Evolutionary conservation across 768 basidiomycete species (phyloP).

Genomic region (Strobilomyces echinocephalus): DNA sequence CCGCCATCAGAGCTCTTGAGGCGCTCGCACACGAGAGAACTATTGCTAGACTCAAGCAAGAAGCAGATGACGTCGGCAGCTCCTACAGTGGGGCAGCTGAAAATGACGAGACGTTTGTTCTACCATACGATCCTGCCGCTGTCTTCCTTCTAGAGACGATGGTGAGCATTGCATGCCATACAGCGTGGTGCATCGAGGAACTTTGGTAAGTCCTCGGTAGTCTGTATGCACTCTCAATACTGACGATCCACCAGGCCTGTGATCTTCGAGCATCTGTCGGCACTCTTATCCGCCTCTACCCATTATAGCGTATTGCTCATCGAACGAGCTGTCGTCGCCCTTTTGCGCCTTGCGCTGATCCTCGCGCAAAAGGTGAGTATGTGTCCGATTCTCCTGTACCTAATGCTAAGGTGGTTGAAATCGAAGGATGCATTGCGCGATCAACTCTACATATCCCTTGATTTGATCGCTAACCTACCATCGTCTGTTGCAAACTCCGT

Average conservation of each 20-base stretch:
- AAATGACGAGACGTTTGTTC: constrained; percentile 45
- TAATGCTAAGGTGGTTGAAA: background rate
- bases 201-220: constrained; percentile 59
- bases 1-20: constrained; percentile 82
- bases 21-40: constrained; percentile 88
- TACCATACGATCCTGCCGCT: constrained; percentile 93
- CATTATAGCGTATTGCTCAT: constrained; percentile 89
- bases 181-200: constrained; percentile 76
- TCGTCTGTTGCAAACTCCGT: constrained; percentile 72
- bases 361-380: constrained; percentile 68
- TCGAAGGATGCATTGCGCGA: constrained; percentile 76
- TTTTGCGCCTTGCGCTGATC: constrained; percentile 79
- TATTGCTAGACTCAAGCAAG: constrained; percentile 69
- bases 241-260: constrained; percentile 64
- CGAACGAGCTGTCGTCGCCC: constrained; percentile 87
- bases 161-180: constrained; percentile 81
- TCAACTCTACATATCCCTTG: constrained; percentile 92
- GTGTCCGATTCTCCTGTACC: background rate
- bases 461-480: constrained; percentile 80
- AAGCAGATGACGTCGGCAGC: constrained; percentile 52
- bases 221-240: background rate
- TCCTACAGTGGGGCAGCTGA: constrained; percentile 31
- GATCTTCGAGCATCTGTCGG: constrained; percentile 88
- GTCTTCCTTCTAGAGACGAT: constrained; percentile 93
- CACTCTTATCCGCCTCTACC: constrained; percentile 67